Percentiles rank a stretch among this genome's conserved stretches.
Conservation (phyloP, 805 yeast species). For the Saturnispora gosingensis region DNA sequence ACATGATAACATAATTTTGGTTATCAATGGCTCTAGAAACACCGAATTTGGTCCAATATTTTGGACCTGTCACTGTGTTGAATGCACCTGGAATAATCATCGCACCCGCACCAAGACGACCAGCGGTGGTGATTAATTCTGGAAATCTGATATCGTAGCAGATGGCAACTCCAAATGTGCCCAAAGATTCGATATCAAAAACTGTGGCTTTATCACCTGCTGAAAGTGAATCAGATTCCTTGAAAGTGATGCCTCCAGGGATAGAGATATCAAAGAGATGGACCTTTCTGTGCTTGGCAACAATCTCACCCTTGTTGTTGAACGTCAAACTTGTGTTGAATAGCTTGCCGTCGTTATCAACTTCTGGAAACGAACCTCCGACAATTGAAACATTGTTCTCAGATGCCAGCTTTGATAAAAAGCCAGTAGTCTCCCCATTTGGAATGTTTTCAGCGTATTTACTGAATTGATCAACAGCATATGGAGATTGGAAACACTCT, state of each 20-base stretch:
- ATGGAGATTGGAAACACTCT: slow-evolving; percentile 95
- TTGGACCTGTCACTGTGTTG: slow-evolving; percentile 76
- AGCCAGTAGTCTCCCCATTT: slow-evolving; percentile 53
- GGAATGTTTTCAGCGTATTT: slow-evolving; percentile 87
- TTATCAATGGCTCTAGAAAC: slow-evolving; percentile 69
- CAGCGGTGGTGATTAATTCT: slow-evolving; percentile 62
- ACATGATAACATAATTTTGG: slow-evolving; percentile 61
- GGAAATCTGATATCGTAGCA: slow-evolving; percentile 80
- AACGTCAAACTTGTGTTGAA: slow-evolving; percentile 74
- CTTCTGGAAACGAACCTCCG: slow-evolving; percentile 92
- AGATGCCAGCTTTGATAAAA: slow-evolving; percentile 59
- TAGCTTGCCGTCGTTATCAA: slow-evolving; percentile 45
- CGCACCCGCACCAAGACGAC: slow-evolving; percentile 59
- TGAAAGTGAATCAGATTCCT: slow-evolving; percentile 65
- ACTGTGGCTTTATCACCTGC: slow-evolving; percentile 82
- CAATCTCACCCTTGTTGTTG: slow-evolving; percentile 58
- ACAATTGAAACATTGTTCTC: slow-evolving; percentile 54
- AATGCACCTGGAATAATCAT: slow-evolving; percentile 81
- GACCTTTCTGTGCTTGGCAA: slow-evolving; percentile 84
- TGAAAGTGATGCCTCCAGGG: slow-evolving; percentile 82
- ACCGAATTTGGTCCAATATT: slow-evolving; percentile 74
- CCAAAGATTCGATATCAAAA: slow-evolving; percentile 52
- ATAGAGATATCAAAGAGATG: slow-evolving; percentile 90
- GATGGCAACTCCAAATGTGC: slow-evolving; percentile 72
- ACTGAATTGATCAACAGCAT: slow-evolving; percentile 76